Evolutionary conservation across 2,329 filamentous ascomycete species (phyloP).

Genomic region (Arthroderma sp.): DNA sequence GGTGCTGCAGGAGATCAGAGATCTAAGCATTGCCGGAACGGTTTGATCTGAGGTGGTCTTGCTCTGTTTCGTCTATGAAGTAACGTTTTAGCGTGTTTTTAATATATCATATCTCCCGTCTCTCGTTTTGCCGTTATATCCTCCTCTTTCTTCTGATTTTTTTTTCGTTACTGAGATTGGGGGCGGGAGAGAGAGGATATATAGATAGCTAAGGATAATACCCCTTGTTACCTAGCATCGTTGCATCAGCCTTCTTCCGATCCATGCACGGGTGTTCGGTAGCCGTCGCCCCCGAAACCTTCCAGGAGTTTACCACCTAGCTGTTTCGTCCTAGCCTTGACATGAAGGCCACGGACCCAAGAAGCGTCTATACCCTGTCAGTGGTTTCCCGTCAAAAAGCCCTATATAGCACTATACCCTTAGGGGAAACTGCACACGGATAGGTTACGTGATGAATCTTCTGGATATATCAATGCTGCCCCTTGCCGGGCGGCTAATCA

Average conservation of each 20-base stretch:
- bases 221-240: background rate
- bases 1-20: slow-evolving; percentile 90
- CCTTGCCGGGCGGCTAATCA: background rate
- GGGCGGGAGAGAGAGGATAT: background rate
- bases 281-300: background rate
- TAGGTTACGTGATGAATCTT: background rate
- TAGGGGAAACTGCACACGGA: background rate
- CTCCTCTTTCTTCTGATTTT: background rate
- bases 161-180: background rate
- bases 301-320: background rate
- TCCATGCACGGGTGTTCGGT: background rate
- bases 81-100: slow-evolving; percentile 1
- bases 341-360: background rate
- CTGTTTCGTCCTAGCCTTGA: background rate
- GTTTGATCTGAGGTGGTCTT: slow-evolving; percentile 32
- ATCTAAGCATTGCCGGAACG: slow-evolving; percentile 80
- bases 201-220: background rate
- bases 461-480: background rate
- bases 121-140: background rate
- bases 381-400: background rate
- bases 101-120: background rate
- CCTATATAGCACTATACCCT: background rate
- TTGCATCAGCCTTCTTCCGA: background rate
- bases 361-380: background rate
- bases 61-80: background rate